A percentile compares a stretch with the other conserved stretches of the same genome.
phyloP scores from a whole-genome alignment of 257 asterid species.

The Ocimum tenuiflorum region DNA sequence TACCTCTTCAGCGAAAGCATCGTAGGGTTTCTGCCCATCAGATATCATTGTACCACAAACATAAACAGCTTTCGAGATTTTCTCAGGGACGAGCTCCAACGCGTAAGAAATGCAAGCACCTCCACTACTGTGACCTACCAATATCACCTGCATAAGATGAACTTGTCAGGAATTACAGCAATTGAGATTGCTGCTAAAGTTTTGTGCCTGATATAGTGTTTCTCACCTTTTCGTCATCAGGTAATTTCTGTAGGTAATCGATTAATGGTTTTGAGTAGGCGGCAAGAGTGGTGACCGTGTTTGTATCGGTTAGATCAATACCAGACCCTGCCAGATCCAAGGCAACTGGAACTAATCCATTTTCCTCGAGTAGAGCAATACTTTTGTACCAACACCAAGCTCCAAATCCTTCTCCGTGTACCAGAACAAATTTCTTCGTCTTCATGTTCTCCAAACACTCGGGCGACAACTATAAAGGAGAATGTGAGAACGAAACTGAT shows the following conservation, averaged over 20 bases:
- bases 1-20: conserved; percentile 89
- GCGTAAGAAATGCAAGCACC: conserved; percentile 92
- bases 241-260: conserved; percentile 57
- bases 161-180: not conserved
- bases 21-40: conserved; percentile 79
- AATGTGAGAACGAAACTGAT: conserved; percentile 1
- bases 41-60: conserved; percentile 79
- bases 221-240: conserved; percentile 68
- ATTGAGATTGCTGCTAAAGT: not conserved
- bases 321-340: conserved; percentile 89
- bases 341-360: conserved; percentile 64
- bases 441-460: conserved; percentile 72
- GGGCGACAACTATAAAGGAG: conserved; percentile 40
- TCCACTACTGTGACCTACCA: conserved; percentile 92
- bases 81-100: conserved; percentile 60
- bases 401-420: conserved; percentile 98
- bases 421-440: conserved; percentile 73
- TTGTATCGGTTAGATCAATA: conserved; percentile 61
- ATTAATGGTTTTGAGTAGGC: conserved; percentile 81
- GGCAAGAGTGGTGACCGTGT: conserved; percentile 48
- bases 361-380: conserved; percentile 77
- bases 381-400: conserved; percentile 99
- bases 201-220: not conserved
- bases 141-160: conserved; percentile 53
- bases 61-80: conserved; percentile 73